Evolutionary conservation across 108 stramenopile species (phyloP).

Genomic region (Seminavis robusta): DNA sequence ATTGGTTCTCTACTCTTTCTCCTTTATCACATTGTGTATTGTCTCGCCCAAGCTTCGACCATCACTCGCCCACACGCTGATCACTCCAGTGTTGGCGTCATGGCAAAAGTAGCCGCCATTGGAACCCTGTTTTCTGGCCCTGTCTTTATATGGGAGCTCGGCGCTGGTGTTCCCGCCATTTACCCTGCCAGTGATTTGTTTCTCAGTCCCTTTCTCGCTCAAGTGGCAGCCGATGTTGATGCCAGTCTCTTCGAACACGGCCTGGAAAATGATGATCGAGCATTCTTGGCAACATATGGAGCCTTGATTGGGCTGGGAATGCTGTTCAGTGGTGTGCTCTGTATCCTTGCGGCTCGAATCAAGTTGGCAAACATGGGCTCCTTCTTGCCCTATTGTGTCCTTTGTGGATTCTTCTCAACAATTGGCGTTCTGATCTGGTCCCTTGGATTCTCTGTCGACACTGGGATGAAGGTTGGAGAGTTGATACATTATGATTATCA

Average conservation of each 20-base stretch:
- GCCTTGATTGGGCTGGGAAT: conserved; percentile 47
- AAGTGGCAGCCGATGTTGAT: conserved; percentile 55
- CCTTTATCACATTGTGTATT: conserved; percentile 68
- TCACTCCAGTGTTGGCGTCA: conserved; percentile 18
- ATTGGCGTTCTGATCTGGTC: conserved; percentile 68
- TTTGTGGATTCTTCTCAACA: conserved; percentile 73
- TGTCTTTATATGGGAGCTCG: conserved; percentile 11
- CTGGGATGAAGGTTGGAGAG: conserved; percentile 27
- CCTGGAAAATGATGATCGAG: conserved; percentile 40
- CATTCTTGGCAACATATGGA: conserved; percentile 62
- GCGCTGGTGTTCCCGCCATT: conserved; percentile 32
- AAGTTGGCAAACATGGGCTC: conserved; percentile 66
- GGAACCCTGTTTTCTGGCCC: conserved; percentile 27
- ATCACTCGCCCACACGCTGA: conserved; percentile 47
- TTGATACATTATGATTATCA: conserved; percentile 29
- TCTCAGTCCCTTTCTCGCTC: conserved; percentile 68
- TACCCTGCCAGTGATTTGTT: conserved; percentile 62
- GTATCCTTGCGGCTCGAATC: conserved; percentile 39
- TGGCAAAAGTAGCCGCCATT: conserved; percentile 39
- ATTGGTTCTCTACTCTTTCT: conserved; percentile 23
- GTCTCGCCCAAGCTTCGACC: conserved; percentile 58
- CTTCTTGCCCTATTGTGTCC: conserved; percentile 64
- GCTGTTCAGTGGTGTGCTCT: conserved; percentile 28
- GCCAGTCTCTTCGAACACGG: conserved; percentile 30
- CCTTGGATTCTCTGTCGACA: conserved; percentile 59